Percentiles rank a stretch among this genome's conserved stretches.
Evolutionary conservation across 2,329 filamentous ascomycete species (phyloP).

Genomic region (Trichoderma cornu-damae): DNA sequence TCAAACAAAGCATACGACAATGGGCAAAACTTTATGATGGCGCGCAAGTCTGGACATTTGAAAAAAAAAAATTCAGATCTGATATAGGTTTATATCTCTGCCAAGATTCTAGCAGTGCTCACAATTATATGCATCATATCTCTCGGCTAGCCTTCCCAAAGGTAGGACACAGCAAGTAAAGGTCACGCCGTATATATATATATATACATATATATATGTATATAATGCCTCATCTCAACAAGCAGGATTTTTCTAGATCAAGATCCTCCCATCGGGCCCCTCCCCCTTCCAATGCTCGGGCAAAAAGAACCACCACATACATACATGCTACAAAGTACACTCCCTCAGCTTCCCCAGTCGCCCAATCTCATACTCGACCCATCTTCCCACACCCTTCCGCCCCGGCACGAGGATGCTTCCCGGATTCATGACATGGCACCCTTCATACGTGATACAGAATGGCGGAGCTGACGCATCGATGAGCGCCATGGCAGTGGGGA

Average conservation of each 20-base stretch:
- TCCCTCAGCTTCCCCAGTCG: slow-evolving; percentile 59
- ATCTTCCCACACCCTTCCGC: slow-evolving; percentile 64
- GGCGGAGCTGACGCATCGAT: slow-evolving; percentile 76
- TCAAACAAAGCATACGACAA: background rate
- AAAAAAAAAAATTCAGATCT: background rate
- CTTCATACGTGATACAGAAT: slow-evolving; percentile 88
- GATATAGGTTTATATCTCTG: background rate
- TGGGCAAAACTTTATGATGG: background rate
- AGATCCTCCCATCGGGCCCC: background rate
- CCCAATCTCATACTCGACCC: slow-evolving; percentile 80
- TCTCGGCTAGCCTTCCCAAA: background rate
- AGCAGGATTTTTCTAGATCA: background rate
- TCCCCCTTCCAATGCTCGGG: background rate
- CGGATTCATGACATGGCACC: slow-evolving; percentile 93
- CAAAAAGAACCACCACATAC: background rate
- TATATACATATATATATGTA: too few relatives aligned
- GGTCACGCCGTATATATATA: background rate
- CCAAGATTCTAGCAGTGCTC: background rate
- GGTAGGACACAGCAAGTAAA: background rate
- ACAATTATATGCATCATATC: background rate
- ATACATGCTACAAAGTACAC: slow-evolving; percentile 46
- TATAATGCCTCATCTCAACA: background rate
- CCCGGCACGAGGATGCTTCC: slow-evolving; percentile 68
- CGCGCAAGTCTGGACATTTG: background rate
- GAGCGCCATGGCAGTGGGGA: slow-evolving; percentile 78